phyloP scores from a whole-genome alignment of 2,329 filamentous ascomycete species.

The Diaporthe helianthi region DNA sequence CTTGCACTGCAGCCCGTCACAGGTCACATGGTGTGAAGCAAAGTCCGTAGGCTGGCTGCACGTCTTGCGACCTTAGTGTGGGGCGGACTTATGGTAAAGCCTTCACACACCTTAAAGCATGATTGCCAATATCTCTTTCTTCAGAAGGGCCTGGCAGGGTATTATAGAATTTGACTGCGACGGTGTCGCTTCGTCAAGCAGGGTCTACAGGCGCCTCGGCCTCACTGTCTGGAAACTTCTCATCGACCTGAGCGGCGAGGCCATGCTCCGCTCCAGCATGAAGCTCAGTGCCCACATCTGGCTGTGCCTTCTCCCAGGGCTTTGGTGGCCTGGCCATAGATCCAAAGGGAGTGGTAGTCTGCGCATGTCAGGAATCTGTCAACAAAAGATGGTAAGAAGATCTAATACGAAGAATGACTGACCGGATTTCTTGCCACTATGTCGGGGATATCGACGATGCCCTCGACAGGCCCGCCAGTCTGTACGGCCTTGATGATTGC shows the following conservation, averaged over 20 bases:
- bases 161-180: not conserved
- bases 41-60: not conserved
- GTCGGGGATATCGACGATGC: constrained; percentile 85
- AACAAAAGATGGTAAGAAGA: not conserved
- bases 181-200: not conserved
- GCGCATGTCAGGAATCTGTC: not conserved
- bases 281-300: constrained; percentile 6
- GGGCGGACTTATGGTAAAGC: not conserved
- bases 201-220: not conserved
- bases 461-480: constrained; percentile 81
- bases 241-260: constrained; percentile 16
- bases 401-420: constrained; percentile 41
- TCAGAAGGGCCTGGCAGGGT: not conserved
- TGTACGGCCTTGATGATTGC: constrained; percentile 87
- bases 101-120: not conserved
- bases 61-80: too few species aligned
- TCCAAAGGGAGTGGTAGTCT: constrained; percentile 58
- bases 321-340: constrained; percentile 58
- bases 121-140: too few species aligned
- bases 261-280: constrained; percentile 2
- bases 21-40: too few species aligned
- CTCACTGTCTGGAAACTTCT: constrained; percentile 44
- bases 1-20: not conserved
- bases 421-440: constrained; percentile 77
- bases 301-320: constrained; percentile 78